These are phyloP conservation scores for Camelina neglecta DNA, from an alignment of 345 rosid genomes.

Conservation along the genomic window DNA sequence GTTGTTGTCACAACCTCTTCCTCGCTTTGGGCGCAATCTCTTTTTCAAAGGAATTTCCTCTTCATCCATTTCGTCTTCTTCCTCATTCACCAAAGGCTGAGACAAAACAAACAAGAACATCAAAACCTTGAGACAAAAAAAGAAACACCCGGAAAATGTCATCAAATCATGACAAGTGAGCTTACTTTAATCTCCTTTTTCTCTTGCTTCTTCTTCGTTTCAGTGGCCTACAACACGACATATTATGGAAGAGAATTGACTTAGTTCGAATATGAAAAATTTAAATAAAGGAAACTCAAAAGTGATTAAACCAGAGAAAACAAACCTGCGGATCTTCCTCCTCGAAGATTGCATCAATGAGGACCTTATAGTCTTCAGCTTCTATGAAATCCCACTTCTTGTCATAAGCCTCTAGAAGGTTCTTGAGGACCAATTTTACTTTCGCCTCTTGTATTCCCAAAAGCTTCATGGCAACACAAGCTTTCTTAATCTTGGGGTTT, in stretches of 20 bases:
- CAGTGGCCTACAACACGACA: not conserved
- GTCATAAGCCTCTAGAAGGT: conserved; percentile 60
- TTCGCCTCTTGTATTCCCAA: conserved; percentile 56
- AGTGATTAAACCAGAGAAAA: conserved; percentile 2
- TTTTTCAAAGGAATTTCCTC: conserved; percentile 56
- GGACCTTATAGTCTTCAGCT: conserved; percentile 65
- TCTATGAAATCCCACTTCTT: conserved; percentile 70
- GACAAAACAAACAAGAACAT: not conserved
- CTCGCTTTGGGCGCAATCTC: conserved; percentile 56
- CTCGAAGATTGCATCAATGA: conserved; percentile 71
- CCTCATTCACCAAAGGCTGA: conserved; percentile 1
- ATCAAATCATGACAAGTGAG: not conserved
- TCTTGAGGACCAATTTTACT: conserved; percentile 68
- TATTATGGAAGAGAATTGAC: not conserved
- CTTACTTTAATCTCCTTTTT: not conserved
- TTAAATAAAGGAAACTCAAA: not conserved
- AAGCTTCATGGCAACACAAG: conserved; percentile 64
- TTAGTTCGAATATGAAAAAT: not conserved
- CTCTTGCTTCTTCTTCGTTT: not conserved
- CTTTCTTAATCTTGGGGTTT: conserved; percentile 54
- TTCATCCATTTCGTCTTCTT: conserved; percentile 6
- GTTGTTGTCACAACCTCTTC: conserved; percentile 46
- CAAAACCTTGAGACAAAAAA: not conserved
- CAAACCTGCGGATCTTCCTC: conserved; percentile 62
- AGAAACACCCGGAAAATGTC: not conserved